A percentile compares a stretch with the other conserved stretches of the same genome.
Conservation (phyloP, 2,329 filamentous ascomycete species). For the Aureobasidium vineae region DNA sequence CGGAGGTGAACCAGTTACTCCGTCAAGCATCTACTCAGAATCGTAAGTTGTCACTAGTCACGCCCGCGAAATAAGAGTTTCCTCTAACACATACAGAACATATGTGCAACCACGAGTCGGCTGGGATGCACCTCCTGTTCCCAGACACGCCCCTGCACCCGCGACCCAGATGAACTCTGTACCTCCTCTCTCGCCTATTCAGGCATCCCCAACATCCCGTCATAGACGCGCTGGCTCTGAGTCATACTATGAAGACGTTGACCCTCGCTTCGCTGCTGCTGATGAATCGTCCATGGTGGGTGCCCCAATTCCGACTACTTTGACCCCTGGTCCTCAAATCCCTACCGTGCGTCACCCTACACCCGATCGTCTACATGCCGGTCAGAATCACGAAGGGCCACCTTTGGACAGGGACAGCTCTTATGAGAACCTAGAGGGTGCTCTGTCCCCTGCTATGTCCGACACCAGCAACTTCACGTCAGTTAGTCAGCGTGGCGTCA, state of each 20-base stretch:
- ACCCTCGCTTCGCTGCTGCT: slow-evolving; percentile 75
- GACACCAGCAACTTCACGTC: slow-evolving; percentile 86
- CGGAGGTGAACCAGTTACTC: slow-evolving; percentile 62
- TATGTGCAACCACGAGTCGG: slow-evolving; percentile 51
- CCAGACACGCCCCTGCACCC: slow-evolving; percentile 28
- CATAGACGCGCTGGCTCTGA: slow-evolving; percentile 43
- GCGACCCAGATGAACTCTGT: slow-evolving; percentile 30
- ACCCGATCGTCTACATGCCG: slow-evolving; percentile 8
- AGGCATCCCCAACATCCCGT: slow-evolving; percentile 32
- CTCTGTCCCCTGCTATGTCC: slow-evolving; percentile 68
- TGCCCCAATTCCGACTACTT: slow-evolving; percentile 22
- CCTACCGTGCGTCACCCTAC: slow-evolving; percentile 30
- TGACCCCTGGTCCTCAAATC: slow-evolving; percentile 29
- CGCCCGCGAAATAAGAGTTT: background rate
- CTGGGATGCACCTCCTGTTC: slow-evolving; percentile 38
- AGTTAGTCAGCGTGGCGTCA: slow-evolving; percentile 82
- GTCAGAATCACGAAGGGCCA: slow-evolving; percentile 27
- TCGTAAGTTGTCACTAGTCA: slow-evolving; percentile 57
- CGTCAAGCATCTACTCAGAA: slow-evolving; percentile 69
- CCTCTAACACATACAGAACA: slow-evolving; percentile 31
- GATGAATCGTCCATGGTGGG: slow-evolving; percentile 37
- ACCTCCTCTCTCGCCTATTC: slow-evolving; percentile 34
- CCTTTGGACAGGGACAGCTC: slow-evolving; percentile 46
- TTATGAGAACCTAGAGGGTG: slow-evolving; percentile 63
- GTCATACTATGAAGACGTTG: slow-evolving; percentile 88